Base-by-base conservation (phyloP, 257 asterid genomes). In the Parsonsia alboflavescens region DNA sequence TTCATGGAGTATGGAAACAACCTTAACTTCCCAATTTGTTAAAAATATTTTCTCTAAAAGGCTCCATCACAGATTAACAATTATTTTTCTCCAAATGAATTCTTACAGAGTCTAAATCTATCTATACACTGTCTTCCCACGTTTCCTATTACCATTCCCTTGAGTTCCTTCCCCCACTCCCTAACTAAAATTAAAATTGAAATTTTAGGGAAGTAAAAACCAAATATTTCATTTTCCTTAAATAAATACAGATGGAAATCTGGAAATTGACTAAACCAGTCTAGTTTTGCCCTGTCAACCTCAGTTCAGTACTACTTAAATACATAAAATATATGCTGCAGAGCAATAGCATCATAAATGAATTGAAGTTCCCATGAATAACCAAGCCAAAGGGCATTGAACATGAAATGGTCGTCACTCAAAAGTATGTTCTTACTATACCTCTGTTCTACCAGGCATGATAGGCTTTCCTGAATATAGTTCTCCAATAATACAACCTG, bases 371-470 rank as follows among this genome's bases (percentile, higher is more conserved):
- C 5, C 13, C 10, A 24, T 36, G 73, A 21, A 39, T 7, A 53
- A 74, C n/a, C 46, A 63, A 48, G 7, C 44, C 53, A 68, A 56
- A 4, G 24, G 26, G 39, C 19, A 28, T 8, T 28, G 3, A 22
- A 1, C 7, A n/a, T 26, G 56, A 58, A 19, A 42, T 73, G 4
- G 30, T 8, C 30, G 10, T 24, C 30, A 13, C 5, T 19, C 26
- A 56, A 61, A 28, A n/a, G 24, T 73, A 64, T 64, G 49, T 10
- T 44, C 12, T 64, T 64, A 36, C 10, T 36, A 53, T 89, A 92
- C 98, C 98, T 93, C 98, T 4, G 98, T 93, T 85, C 96, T 88
- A 48, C 98, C 98, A 39, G 98, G 96, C 97, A 93, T 90, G 66
- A 93, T 90, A 48, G 98, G 97, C 80, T 89, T 89, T 74, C 96